Evolutionary conservation across 2,329 filamentous ascomycete genomes (phyloP).

Genomic region (Fusarium illudens): DNA sequence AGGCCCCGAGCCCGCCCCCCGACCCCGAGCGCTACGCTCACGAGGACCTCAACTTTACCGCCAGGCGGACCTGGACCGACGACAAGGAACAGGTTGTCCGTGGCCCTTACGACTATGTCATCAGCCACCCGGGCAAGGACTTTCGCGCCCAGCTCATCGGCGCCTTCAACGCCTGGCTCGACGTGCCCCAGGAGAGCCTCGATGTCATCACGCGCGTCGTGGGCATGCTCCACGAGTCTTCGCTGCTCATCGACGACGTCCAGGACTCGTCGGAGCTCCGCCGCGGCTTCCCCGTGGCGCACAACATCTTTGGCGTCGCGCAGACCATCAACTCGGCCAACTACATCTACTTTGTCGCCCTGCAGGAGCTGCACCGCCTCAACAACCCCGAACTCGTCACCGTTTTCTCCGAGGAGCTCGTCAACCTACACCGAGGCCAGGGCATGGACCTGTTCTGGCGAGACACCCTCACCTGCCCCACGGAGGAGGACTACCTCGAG

Average conservation of each 20-base stretch:
- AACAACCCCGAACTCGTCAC: constrained; percentile 71
- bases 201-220: constrained; percentile 81
- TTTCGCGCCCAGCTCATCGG: constrained; percentile 81
- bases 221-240: constrained; percentile 86
- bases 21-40: constrained; percentile 63
- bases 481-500: constrained; percentile 89
- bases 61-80: constrained; percentile 68
- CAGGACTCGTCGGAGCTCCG: constrained; percentile 82
- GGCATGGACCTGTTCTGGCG: constrained; percentile 94
- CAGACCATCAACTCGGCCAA: constrained; percentile 93
- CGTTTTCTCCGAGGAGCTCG: constrained; percentile 82
- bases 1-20: constrained; percentile 51
- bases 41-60: constrained; percentile 63
- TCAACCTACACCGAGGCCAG: constrained; percentile 86
- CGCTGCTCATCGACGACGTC: constrained; percentile 85
- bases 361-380: constrained; percentile 77
- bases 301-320: constrained; percentile 83
- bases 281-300: constrained; percentile 81
- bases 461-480: constrained; percentile 83
- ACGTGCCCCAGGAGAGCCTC: constrained; percentile 75
- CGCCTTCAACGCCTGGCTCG: constrained; percentile 82
- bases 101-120: constrained; percentile 83
- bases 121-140: constrained; percentile 83
- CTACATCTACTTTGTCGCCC: constrained; percentile 84
- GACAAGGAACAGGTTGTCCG: constrained; percentile 81